phyloP scores from a whole-genome alignment of 257 asterid species.

The Paulownia fortunei region DNA sequence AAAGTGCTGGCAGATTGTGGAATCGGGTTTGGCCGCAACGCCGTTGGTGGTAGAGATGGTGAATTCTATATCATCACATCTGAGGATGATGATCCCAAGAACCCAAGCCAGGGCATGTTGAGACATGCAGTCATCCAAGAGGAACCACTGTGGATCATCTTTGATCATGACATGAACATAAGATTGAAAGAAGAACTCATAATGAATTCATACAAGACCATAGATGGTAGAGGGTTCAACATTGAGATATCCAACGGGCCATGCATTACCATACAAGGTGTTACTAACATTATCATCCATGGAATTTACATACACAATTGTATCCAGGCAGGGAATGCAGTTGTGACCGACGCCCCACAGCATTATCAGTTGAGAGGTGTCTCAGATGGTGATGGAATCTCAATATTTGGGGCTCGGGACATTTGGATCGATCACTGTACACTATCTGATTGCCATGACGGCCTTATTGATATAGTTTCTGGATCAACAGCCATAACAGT shows the following conservation, averaged over 20 bases:
- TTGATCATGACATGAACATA: slow-evolving; percentile 61
- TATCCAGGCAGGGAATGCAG: slow-evolving; percentile 60
- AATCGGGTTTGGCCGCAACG: slow-evolving; percentile 65
- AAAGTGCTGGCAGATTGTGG: slow-evolving; percentile 66
- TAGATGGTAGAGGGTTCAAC: slow-evolving; percentile 68
- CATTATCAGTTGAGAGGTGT: slow-evolving; percentile 59
- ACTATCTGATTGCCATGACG: slow-evolving; percentile 58
- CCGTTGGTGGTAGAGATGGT: slow-evolving; percentile 71
- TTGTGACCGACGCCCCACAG: slow-evolving; percentile 52
- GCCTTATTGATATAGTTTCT: slow-evolving; percentile 62
- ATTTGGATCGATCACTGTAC: slow-evolving; percentile 84
- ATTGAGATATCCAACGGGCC: slow-evolving; percentile 68
- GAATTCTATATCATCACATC: slow-evolving; percentile 61
- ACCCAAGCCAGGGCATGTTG: slow-evolving; percentile 67
- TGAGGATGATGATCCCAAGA: slow-evolving; percentile 51
- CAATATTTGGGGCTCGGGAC: slow-evolving; percentile 58
- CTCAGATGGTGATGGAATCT: slow-evolving; percentile 76
- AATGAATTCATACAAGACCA: slow-evolving; percentile 76
- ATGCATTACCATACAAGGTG: slow-evolving; percentile 62
- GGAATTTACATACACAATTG: slow-evolving; percentile 68
- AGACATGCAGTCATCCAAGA: slow-evolving; percentile 69
- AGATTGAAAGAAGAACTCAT: slow-evolving; percentile 53
- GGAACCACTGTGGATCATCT: slow-evolving; percentile 78
- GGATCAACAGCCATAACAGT: slow-evolving; percentile 69
- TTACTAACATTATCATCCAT: slow-evolving; percentile 63